phyloP scores from a whole-genome alignment of 1,139 yeast genomes.

The Taphrina pruni region DNA sequence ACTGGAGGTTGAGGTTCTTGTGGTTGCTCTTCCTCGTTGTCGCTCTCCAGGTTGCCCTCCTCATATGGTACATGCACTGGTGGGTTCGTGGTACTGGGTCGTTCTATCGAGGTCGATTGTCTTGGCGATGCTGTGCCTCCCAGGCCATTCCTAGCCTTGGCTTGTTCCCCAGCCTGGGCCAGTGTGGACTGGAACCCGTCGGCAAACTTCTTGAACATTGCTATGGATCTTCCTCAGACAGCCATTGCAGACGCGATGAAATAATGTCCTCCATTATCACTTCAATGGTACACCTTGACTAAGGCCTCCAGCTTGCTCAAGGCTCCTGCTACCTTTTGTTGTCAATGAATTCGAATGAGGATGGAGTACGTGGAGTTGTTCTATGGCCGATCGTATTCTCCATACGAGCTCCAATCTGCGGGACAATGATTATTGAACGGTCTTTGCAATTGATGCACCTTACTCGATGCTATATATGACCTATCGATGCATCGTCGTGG shows the following conservation, averaged over 20 bases:
- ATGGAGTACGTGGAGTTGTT: neutral
- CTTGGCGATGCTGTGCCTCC: conserved; percentile 26
- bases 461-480: no score
- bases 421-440: neutral
- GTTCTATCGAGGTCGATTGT: conserved; percentile 27
- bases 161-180: conserved; percentile 40
- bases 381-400: neutral
- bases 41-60: conserved; percentile 30
- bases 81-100: neutral
- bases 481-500: neutral
- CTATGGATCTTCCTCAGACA: neutral
- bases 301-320: no score
- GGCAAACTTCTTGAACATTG: conserved; percentile 35
- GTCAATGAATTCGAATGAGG: no score
- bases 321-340: no score
- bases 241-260: neutral
- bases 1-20: neutral
- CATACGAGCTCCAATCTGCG: neutral
- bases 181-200: conserved; percentile 35
- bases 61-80: conserved; percentile 14
- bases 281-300: no score
- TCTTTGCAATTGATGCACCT: neutral
- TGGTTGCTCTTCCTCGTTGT: conserved; percentile 21
- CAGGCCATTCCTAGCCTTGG: conserved; percentile 26
- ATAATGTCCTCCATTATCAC: no score